Evolutionary conservation across 2,329 filamentous ascomycete genomes (phyloP).

Genomic region (Cryphonectria naterciae): DNA sequence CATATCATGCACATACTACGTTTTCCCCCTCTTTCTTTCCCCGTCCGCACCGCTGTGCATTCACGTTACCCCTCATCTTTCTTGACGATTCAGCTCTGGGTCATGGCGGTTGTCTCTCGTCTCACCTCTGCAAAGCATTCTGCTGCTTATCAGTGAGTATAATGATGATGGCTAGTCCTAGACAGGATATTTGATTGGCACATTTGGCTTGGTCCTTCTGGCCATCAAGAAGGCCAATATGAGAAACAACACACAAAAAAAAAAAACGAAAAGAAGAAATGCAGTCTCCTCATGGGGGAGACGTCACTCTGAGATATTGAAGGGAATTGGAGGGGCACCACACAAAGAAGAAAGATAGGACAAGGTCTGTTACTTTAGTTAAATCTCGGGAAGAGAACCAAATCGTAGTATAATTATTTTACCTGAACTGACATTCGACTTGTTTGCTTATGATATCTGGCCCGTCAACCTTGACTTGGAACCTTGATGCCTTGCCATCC

Average conservation of each 20-base stretch:
- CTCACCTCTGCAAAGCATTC: background rate
- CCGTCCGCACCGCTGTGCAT: background rate
- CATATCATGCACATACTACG: background rate
- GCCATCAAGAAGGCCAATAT: background rate
- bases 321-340: too few species aligned
- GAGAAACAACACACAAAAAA: background rate
- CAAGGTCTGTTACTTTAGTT: background rate
- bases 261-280: background rate
- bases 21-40: background rate
- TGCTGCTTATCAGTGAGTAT: slow-evolving; percentile 13
- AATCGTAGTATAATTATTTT: background rate
- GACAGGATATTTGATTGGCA: slow-evolving; percentile 5
- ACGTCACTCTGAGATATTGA: background rate
- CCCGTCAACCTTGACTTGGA: too few species aligned
- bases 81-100: background rate
- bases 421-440: background rate
- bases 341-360: background rate
- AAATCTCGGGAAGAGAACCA: background rate
- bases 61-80: background rate
- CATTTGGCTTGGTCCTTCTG: background rate
- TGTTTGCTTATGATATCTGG: background rate
- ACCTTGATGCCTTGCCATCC: background rate
- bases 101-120: background rate
- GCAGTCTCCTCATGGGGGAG: background rate
- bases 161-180: slow-evolving; percentile 7